A percentile compares a stretch with the other conserved stretches of the same genome.
phyloP scores from a whole-genome alignment of 495 filamentous ascomycete genomes.

The Hamigera avellanea region DNA sequence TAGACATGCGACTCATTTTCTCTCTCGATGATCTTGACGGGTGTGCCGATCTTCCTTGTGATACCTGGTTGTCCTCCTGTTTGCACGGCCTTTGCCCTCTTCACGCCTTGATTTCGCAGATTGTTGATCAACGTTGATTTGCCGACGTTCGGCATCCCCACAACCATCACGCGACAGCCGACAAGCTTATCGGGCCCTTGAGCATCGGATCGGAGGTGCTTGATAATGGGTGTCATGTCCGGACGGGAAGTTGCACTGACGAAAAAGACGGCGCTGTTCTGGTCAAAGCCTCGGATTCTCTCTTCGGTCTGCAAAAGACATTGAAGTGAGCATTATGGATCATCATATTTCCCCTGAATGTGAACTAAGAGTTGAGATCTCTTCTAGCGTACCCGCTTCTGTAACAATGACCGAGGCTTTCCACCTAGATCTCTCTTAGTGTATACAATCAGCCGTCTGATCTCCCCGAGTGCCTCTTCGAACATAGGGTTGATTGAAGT shows the following conservation, averaged over 20 bases:
- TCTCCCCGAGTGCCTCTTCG: constrained; percentile 58
- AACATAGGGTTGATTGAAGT: constrained; percentile 87
- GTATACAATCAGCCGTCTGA: constrained; percentile 72
- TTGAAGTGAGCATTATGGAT: constrained; percentile 1
- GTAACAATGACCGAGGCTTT: constrained; percentile 14
- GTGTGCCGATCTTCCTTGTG: constrained; percentile 71
- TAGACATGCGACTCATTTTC: constrained; percentile 45
- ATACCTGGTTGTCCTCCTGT: constrained; percentile 85
- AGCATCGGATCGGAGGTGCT: constrained; percentile 40
- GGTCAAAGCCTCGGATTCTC: constrained; percentile 47
- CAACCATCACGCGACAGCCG: constrained; percentile 70
- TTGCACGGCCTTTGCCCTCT: constrained; percentile 62
- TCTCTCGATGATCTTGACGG: constrained; percentile 67
- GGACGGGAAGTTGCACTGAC: constrained; percentile 38
- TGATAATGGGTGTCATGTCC: constrained; percentile 43
- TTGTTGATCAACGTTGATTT: constrained; percentile 86
- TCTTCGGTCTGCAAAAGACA: constrained; percentile 20
- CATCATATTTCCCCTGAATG: not conserved
- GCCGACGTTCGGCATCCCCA: constrained; percentile 94
- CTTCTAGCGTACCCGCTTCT: constrained; percentile 16
- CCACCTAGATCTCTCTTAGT: constrained; percentile 76
- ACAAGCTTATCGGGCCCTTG: constrained; percentile 39
- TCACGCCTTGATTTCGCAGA: constrained; percentile 56
- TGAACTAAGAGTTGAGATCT: no score
- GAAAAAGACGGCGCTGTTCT: constrained; percentile 51